phyloP scores from a whole-genome alignment of 179 eudicot genomes.

The Heliamphora pulchella region DNA sequence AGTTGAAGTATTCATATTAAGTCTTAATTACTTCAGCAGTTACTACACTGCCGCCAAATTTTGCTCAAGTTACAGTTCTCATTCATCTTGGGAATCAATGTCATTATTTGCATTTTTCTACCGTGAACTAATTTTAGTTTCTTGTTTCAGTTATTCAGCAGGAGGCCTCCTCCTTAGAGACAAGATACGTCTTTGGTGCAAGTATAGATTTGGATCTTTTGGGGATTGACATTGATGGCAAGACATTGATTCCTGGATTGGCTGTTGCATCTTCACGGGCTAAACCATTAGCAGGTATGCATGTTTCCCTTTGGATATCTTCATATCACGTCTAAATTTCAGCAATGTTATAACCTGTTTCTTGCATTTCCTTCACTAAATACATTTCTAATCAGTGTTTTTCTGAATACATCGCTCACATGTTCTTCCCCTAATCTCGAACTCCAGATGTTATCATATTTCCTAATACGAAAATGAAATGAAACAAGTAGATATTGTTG shows the following conservation, averaged over 20 bases:
- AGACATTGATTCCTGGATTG: slow-evolving; percentile 81
- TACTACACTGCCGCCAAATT: not conserved
- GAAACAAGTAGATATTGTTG: no score
- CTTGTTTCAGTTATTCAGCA: slow-evolving; percentile 52
- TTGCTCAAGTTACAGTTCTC: not conserved
- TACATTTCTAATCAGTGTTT: not conserved
- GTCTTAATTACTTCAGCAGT: not conserved
- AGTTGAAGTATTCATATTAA: no score
- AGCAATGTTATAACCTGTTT: not conserved
- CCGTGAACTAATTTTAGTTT: not conserved
- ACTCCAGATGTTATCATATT: not conserved
- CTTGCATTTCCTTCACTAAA: not conserved
- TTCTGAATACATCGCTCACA: not conserved
- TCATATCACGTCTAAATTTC: not conserved
- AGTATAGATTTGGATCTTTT: slow-evolving; percentile 77
- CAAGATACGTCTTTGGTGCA: slow-evolving; percentile 62
- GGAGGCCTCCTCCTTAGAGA: slow-evolving; percentile 52
- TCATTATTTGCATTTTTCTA: not conserved
- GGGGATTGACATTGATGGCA: slow-evolving; percentile 75
- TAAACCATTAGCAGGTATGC: slow-evolving; percentile 76
- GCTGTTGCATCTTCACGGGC: slow-evolving; percentile 91
- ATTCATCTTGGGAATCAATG: not conserved
- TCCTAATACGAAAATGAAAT: not conserved
- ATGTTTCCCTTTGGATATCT: not conserved
- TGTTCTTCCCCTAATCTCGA: not conserved